Evolutionary conservation across 2,329 filamentous ascomycete species (phyloP), one percentile per base, ranked within the genome.

Genomic region (Hymenoscyphus scutula): DNA sequence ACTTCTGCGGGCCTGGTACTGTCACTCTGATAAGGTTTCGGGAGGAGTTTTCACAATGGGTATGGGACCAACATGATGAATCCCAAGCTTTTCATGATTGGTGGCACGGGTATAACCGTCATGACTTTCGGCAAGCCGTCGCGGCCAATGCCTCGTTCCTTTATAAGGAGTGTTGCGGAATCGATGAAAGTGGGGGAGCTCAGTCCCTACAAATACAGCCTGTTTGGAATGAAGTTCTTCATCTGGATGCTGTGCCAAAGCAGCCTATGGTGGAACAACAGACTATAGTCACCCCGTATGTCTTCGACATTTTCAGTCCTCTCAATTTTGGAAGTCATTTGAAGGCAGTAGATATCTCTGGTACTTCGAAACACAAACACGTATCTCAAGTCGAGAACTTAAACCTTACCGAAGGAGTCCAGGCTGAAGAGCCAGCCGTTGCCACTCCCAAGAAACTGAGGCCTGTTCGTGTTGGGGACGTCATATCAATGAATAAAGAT

Each of bases 211-310:
- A 51, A 69, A 10, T 51, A 3, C 71, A 77, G 29, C 69, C 70
- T 0, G 69, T 80, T 5, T 80, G 76, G 75, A 62, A 58, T 6
- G 77, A 79, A 59, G 62, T 76, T 1, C 30, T 73, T 8, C 45
- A 23, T 10, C 68, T 74, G 5, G 67, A 62, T 11, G 72, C 72
- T 3, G 73, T 80, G 23, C 64, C 64, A 6, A 25, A 62, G 19
- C 70, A 75, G 38, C 19, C 56, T n/a, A 62, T 66, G 11, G 62
- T 68, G 67, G 64, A 72, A 67, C 45, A 61, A 51, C 48, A 74
- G 3, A 94, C 91, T 0, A 75, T 90, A 0, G 88, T 93, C 0
- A 94, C 91, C 0, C 84, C 87, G 0, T 90, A 89, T 61, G 83
- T 89, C 0, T 82, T 85, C 64, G 71, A 83, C 2, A 84, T 84